Percentiles rank a stretch among this genome's conserved stretches.
Conservation (phyloP, 106 monocot species). For the Iris macrosiphon region DNA sequence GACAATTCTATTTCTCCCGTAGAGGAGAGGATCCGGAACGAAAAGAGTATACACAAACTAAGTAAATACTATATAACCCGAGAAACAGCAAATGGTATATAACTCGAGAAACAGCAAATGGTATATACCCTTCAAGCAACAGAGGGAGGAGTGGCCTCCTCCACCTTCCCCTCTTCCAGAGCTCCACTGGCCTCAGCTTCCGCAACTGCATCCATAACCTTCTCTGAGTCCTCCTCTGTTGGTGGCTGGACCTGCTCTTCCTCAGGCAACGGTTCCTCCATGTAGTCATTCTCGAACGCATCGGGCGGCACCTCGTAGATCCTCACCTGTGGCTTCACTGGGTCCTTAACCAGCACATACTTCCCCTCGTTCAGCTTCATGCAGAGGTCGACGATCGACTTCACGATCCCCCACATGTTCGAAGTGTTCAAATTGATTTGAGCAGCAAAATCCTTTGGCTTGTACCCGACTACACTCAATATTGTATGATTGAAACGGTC, state of each 20-base stretch:
- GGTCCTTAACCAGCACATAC: conserved; percentile 96
- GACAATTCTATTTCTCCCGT: no score
- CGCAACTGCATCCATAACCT: conserved; percentile 23
- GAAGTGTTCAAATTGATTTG: conserved; percentile 92
- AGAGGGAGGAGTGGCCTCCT: conserved; percentile 18
- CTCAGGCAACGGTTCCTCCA: conserved; percentile 96
- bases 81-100: no score
- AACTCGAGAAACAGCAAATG: conserved; percentile 12
- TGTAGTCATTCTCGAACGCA: conserved; percentile 96
- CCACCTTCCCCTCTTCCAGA: conserved; percentile 9
- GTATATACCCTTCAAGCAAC: conserved; percentile 22
- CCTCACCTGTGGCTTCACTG: conserved; percentile 87
- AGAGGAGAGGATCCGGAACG: no score
- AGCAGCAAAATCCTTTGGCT: conserved; percentile 86
- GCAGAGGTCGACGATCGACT: conserved; percentile 88
- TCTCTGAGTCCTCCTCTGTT: conserved; percentile 32
- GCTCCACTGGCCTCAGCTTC: conserved; percentile 29
- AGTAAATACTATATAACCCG: no score
- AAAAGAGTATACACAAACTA: no score
- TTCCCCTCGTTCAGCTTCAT: conserved; percentile 99
- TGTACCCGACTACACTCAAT: conserved; percentile 80
- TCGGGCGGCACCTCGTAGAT: conserved; percentile 91
- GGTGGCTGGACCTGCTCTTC: conserved; percentile 89
- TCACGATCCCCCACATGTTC: conserved; percentile 99
- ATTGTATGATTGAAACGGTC: conserved; percentile 88